These are phyloP conservation scores for Aspergillus calidoustus DNA, from an alignment of 2,329 filamentous ascomycete genomes.

Conservation along the genomic window DNA sequence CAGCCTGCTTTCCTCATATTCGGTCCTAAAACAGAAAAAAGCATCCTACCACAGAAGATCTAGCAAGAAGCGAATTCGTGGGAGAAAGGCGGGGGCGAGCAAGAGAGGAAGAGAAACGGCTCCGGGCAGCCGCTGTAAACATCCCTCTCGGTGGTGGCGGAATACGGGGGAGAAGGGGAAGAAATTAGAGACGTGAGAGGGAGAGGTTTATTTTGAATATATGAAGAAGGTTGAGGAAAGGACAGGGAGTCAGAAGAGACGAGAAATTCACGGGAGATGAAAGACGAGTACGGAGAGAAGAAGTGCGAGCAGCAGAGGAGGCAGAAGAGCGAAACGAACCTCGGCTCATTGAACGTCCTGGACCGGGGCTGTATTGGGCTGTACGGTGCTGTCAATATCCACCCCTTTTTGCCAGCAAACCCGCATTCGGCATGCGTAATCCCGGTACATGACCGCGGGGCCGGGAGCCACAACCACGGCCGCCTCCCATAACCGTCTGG, in stretches of 20 bases:
- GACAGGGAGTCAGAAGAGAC: conserved; percentile 3
- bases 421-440: conserved; percentile 3
- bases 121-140: conserved; percentile 50
- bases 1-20: not conserved
- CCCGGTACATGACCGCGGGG: conserved; percentile 14
- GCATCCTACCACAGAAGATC: conserved; percentile 38
- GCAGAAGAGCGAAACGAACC: conserved; percentile 17
- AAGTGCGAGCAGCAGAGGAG: conserved; percentile 15
- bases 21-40: conserved; percentile 11
- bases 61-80: conserved; percentile 37
- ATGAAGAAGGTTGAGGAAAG: conserved; percentile 6
- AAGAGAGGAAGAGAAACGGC: conserved; percentile 46
- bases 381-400: not conserved
- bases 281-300: conserved; percentile 19
- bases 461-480: not conserved
- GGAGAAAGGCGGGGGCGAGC: conserved; percentile 44
- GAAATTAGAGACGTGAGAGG: conserved; percentile 17
- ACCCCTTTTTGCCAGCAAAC: not conserved
- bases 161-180: conserved; percentile 14
- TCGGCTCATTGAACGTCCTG: conserved; percentile 8
- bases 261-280: conserved; percentile 17
- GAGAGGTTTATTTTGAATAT: conserved; percentile 10
- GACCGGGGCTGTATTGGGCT: conserved; percentile 1
- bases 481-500: not conserved
- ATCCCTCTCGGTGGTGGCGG: conserved; percentile 39